phyloP scores from a whole-genome alignment of 768 basidiomycete genomes.

The Suillus placidus region DNA sequence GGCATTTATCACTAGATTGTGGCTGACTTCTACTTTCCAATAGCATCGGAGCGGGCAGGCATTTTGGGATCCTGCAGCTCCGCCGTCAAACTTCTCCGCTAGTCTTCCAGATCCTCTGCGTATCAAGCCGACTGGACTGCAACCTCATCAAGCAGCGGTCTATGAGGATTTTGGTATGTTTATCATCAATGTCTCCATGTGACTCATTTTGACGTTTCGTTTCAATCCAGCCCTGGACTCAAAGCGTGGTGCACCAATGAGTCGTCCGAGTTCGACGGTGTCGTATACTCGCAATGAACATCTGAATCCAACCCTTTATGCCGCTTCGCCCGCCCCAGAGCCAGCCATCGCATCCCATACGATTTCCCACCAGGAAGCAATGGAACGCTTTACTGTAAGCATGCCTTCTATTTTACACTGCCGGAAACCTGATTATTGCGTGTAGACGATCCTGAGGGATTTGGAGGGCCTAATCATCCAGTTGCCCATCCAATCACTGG shows the following conservation, averaged over 20 bases:
- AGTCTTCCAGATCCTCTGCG: conserved; percentile 88
- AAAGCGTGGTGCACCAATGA: conserved; percentile 51
- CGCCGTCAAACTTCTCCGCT: conserved; percentile 65
- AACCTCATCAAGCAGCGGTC: conserved; percentile 79
- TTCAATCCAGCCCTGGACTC: conserved; percentile 49
- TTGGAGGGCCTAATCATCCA: conserved; percentile 81
- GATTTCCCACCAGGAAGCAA: conserved; percentile 75
- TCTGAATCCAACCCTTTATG: conserved; percentile 47
- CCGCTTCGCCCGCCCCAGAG: conserved; percentile 68
- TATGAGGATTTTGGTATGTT: conserved; percentile 92
- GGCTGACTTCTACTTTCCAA: conserved; percentile 15
- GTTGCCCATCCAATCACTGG: conserved; percentile 69
- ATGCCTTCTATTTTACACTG: conserved; percentile 30
- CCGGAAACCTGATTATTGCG: not conserved
- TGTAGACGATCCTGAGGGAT: conserved; percentile 48
- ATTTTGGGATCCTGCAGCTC: conserved; percentile 88
- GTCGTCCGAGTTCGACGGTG: conserved; percentile 71
- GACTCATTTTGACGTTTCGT: conserved; percentile 16
- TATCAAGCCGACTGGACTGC: conserved; percentile 80
- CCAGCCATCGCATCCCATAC: conserved; percentile 43
- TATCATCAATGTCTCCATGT: not conserved
- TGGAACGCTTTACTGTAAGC: conserved; percentile 85
- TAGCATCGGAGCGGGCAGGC: conserved; percentile 69
- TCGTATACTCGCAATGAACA: conserved; percentile 60
- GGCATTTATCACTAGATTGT: not conserved